Evolutionary conservation across 345 rosid species (phyloP), one percentile per base, ranked within the genome.

Genomic region (Heritiera littoralis): DNA sequence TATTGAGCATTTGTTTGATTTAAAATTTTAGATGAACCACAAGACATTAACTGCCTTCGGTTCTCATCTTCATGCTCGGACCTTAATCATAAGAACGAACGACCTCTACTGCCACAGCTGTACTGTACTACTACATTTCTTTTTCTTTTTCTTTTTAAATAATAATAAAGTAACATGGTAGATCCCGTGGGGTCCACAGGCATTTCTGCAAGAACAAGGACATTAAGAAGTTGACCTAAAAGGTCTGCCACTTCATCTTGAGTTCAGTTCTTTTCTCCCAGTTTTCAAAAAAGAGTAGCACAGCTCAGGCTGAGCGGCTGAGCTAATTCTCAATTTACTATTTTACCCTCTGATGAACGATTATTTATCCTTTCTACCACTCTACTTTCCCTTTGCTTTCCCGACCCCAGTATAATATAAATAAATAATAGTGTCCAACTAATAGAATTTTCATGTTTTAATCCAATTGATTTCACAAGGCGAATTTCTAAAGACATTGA

Each of bases 271-370:
- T 69, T 64, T 49, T 11, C 23, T 69, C 77, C 72, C 84, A 49
- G 56, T 75, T 71, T 66, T 71, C 83, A 64, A 45, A 52, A 86
- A 73, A 23, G 85, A 78, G 80, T 55, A 78, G 66, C 86, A 82
- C 81, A 82, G 67, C 72, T 82, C 80, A 75, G 74, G 83, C 88
- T 83, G 83, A 23, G 28, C 28, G 79, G 78, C 59, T 71, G 65
- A 61, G 75, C 79, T 2, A 2, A 0, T 0, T 3, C 1, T 15
- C 2, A 4, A 18, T 68, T 79, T 70, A 66, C 82, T 15, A 20
- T 20, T 77, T 23, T 69, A 3, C 76, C 82, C 70, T 48, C 18
- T 54, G 4, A 54, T 15, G 6, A 15, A 15, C 18, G 18, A 54
- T 15, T 54, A 5, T 54, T 52, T 54, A 14, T 52, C 56, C 56